A percentile compares a stretch with the other conserved stretches of the same genome.
Evolutionary conservation across 2,329 filamentous ascomycete genomes (phyloP).

Genomic region (Cladorrhinum sp.): DNA sequence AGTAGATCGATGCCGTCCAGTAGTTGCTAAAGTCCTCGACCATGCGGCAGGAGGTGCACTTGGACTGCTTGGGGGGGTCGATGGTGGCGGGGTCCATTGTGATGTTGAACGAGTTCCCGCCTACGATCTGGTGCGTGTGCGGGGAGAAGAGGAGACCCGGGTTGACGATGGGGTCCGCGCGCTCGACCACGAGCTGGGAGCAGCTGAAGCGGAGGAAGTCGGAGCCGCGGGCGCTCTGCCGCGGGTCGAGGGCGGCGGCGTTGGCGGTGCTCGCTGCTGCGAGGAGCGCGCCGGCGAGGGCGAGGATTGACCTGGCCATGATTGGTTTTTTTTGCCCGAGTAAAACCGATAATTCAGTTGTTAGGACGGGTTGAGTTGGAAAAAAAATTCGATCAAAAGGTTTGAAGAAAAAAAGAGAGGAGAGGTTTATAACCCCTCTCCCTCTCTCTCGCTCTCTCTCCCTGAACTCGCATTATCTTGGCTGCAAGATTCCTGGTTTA

Average conservation of each 20-base stretch:
- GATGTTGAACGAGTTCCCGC: constrained; percentile 57
- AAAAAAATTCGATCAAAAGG: too few relatives aligned
- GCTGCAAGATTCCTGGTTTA: neutral
- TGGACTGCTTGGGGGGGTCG: constrained; percentile 47
- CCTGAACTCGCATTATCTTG: neutral
- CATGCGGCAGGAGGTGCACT: constrained; percentile 65
- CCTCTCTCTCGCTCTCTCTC: too few relatives aligned
- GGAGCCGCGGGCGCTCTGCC: constrained; percentile 10
- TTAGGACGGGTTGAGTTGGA: too few relatives aligned
- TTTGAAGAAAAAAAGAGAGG: neutral
- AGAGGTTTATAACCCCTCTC: neutral
- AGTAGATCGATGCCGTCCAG: constrained; percentile 35
- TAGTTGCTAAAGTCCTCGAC: constrained; percentile 63
- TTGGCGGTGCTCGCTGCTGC: neutral
- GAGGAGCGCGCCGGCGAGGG: neutral
- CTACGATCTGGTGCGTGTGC: constrained; percentile 62
- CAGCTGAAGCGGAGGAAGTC: constrained; percentile 22
- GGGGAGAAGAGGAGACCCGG: constrained; percentile 48
- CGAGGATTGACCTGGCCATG: constrained; percentile 3
- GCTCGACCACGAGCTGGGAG: constrained; percentile 34
- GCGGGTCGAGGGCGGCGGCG: constrained; percentile 1
- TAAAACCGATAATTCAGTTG: neutral
- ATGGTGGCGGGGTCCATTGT: constrained; percentile 48
- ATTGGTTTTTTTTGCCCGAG: neutral
- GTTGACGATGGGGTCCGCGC: constrained; percentile 58